Base-by-base conservation (phyloP, 169 alveolate genomes). In the Cryptosporidium andersoni region DNA sequence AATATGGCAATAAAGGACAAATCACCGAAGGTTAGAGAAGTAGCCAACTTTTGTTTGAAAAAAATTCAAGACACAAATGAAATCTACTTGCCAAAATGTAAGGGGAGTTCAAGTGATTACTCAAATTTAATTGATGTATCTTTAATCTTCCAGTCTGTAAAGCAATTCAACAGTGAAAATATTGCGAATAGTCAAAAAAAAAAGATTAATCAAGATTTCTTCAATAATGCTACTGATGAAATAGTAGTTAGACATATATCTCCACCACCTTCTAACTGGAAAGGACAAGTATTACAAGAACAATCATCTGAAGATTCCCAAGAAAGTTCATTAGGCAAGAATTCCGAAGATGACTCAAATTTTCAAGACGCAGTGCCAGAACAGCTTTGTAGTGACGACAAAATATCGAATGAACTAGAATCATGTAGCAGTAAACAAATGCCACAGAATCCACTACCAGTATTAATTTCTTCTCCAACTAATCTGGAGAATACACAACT, bases 1-100 rank as follows among this genome's bases (percentile, higher is more conserved):
- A 74, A 39, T 58, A 52, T 74, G 37, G 85, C 74, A 16, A 14
- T 68, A 16, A 74, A 60, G 39, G 85, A 74, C 25, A 74, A 74
- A 16, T 74, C 85, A n/a, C 85, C 85, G 43, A 74, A 74, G 47
- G 85, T 74, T 48, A 74, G 85, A 16, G 85, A 74, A 5, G 85
- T 74, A 34, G 85, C 85, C 34, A 66, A 74, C 34, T 74, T 58
- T 74, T 74, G 85, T 45, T 45, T 74, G 56, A 74, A 74, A 74
- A 55, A 68, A 25, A 66, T 74, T 58, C 85, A 74, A 34, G 85
- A 74, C 8, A 68, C 85, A 37, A 74, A 74, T 47, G 85, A 74
- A 62, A 51, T 68, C 9, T 74, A 74, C n/a, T 58, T 74, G 11
- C 85, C 85, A 4, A 25, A 25, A 25, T 25, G 25, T 25, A 25